phyloP scores from a whole-genome alignment of 2,329 filamentous ascomycete species.

The Fusarium bulbicola region DNA sequence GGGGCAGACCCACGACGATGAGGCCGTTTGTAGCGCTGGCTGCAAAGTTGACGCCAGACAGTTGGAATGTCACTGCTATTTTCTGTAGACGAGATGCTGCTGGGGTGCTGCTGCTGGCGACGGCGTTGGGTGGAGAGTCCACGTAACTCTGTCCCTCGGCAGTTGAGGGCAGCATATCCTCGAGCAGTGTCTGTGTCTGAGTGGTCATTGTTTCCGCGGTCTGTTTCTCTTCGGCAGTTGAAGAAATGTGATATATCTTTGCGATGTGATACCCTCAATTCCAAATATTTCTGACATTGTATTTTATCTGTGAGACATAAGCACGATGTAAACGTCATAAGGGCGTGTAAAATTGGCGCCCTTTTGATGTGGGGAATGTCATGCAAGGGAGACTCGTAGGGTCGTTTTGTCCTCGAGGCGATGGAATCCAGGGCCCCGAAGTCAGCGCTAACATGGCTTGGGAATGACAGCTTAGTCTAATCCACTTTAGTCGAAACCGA shows the following conservation, averaged over 20 bases:
- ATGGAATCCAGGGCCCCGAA: neutral
- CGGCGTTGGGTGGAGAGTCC: neutral
- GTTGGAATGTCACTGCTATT: constrained; percentile 32
- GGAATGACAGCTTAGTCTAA: neutral
- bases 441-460: neutral
- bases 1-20: constrained; percentile 52
- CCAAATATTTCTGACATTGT: neutral
- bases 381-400: neutral
- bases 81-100: constrained; percentile 28
- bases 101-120: neutral
- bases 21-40: constrained; percentile 42
- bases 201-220: neutral
- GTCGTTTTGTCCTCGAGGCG: neutral
- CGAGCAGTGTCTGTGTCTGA: neutral
- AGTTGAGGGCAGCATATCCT: neutral
- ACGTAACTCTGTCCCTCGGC: neutral
- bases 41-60: constrained; percentile 40
- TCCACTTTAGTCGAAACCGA: neutral
- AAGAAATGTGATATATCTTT: neutral
- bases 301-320: neutral
- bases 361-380: constrained; percentile 3
- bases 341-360: neutral
- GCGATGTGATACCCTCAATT: neutral
- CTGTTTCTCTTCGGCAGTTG: neutral
- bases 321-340: neutral